Evolutionary conservation across 2,329 filamentous ascomycete genomes (phyloP), one percentile per base, ranked within the genome.

Genomic region (Pseudofabraea citricarpa): DNA sequence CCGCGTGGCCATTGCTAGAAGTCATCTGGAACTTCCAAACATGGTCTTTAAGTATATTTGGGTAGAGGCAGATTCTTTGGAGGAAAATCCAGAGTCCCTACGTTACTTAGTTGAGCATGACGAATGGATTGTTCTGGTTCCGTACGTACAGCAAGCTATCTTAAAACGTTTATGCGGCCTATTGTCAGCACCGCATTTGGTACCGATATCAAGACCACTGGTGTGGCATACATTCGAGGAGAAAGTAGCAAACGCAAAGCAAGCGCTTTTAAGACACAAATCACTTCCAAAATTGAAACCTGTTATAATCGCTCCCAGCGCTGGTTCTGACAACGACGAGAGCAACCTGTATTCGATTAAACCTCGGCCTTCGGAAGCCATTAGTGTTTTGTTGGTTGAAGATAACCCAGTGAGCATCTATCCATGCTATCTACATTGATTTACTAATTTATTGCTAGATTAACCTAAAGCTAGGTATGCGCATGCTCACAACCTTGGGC

Each of bases 171-270:
- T 51, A 6, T 40, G 54, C 15, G 52, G 49, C 15, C 32, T 51
- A 6, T 37, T 47, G 8, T 48, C 52, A 29, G 48, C 53, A 8
- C 40, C 48, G 22, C 53, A 55, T 41, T 43, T 61, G 32, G 38
- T 59, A 18, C 50, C 53, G 8, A 32, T 60, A 36, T 52, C 40
- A 36, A 53, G 51, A 38, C 57, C 59, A 32, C 46, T 61, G 20
- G n/a, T 60, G 20, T 61, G 53, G 56, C 57, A 61, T 45, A 48
- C 52, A 3, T 54, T 61, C 35, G 40, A 53, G 18, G 42, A 52
- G 12, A 54, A 21, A 12, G 55, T 60, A 21, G 44, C 41, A 27
- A 22, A 32, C 8, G 45, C 42, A 27, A 45, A 40, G 9, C 40
- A 44, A 7, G 29, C 6, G 10, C 7, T 33, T 19, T 15, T 41